These are phyloP conservation scores for Corymbia citriodora DNA, from an alignment of 441 rosid species.

Conservation along the genomic window DNA sequence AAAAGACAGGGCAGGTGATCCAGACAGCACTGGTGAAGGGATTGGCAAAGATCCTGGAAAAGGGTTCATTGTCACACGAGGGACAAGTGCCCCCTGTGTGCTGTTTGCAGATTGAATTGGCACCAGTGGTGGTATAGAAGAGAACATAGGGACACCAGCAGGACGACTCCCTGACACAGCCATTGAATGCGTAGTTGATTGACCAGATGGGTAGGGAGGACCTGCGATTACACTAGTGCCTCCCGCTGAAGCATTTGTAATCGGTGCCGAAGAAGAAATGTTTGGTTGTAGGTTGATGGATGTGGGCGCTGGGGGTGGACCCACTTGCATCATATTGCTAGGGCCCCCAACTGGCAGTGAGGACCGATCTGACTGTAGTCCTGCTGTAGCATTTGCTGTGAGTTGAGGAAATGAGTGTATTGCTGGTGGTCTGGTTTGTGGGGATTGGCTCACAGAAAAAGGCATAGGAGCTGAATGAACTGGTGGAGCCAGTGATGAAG, in stretches of 20 bases:
- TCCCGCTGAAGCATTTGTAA: constrained; percentile 18
- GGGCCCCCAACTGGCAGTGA: constrained; percentile 22
- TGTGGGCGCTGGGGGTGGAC: constrained; percentile 27
- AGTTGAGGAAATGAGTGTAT: constrained; percentile 33
- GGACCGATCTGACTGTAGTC: constrained; percentile 23
- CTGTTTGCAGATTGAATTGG: constrained; percentile 19
- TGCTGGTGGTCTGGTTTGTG: constrained; percentile 20
- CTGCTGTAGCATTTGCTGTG: constrained; percentile 14
- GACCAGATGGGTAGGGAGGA: constrained; percentile 17
- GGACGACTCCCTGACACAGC: constrained; percentile 14
- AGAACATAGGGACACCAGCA: constrained; percentile 9
- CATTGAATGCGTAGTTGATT: constrained; percentile 7
- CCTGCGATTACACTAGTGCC: constrained; percentile 5
- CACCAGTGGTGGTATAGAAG: constrained; percentile 6
- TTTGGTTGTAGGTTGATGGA: constrained; percentile 32
- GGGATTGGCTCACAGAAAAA: constrained; percentile 32
- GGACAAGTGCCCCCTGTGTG: not conserved
- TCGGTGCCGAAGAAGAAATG: constrained; percentile 16
- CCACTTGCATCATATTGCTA: constrained; percentile 32
- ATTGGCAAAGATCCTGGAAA: constrained; percentile 9
- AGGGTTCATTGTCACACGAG: constrained; percentile 13
- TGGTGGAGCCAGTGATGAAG: constrained; percentile 25
- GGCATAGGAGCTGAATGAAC: constrained; percentile 16
- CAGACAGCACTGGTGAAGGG: constrained; percentile 18
- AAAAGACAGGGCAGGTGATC: constrained; percentile 11